Evolutionary conservation across 2,329 filamentous ascomycete species (phyloP), one percentile per base, ranked within the genome.

Genomic region (Cladobotryum mycophilum): DNA sequence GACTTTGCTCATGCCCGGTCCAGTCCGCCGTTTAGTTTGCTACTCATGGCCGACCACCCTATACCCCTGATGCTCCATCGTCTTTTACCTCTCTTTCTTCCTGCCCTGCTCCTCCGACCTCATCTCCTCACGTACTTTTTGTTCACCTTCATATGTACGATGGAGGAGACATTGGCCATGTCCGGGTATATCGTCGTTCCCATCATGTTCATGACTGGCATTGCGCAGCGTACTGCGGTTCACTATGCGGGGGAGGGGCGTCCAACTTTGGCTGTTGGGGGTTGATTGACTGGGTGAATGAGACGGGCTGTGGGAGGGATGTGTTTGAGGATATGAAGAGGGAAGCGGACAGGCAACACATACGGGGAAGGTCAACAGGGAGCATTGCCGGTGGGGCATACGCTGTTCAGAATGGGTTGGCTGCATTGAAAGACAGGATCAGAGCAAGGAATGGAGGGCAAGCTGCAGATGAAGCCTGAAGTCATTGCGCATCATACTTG

Each of bases 111-210:
- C n/a, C 73, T 88, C 38, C 81, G 82, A 8, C 82, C 84, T 35
- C 86, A 90, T 64, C 74, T 89, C 4, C 72, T 89, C n/a, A 88
- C 84, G 0, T 89, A 85, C 68, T 76, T 88, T 50, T 60, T 87
- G 11, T 79, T 88, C 55, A 71, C 83, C 14, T 74, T 76, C 0
- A 62, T 89, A 22, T 77, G 79, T 55, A 86, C 84, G 3, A 61
- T 83, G 0, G 83, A 89, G 56, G 85, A 88, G 56, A 81, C 81
- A 0, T 70, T 88, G 44, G 72, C 82, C 25, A 81, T 81, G 67
- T 86, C 81, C 0, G 85, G 86, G 0, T 90, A 89, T 66, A 79
- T 74, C 14, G 69, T 81, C 6, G 67, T 80, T 0, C 78, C 78
- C 0, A 78, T 77, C 1, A 72, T 80, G 42, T 56, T 80, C 54